Evolutionary conservation across 2,329 filamentous ascomycete genomes (phyloP), one percentile per base, ranked within the genome.

Genomic region (Teratosphaeria epicoccoides): DNA sequence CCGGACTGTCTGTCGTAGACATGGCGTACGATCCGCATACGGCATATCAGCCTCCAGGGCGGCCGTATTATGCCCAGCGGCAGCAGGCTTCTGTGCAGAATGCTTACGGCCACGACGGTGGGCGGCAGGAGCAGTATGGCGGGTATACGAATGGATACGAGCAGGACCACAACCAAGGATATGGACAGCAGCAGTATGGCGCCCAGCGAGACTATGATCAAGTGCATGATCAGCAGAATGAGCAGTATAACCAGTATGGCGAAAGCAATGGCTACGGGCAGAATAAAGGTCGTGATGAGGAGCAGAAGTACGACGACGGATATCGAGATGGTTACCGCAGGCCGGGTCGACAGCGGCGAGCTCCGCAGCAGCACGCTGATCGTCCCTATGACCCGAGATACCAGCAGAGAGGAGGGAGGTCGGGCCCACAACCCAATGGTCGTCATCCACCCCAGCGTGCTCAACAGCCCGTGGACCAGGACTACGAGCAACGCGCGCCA

Each of bases 291-390:
- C 46, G 46, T 26, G 14, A 43, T 6, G 37, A 46, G 47, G 49
- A 55, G 43, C 24, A 52, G 46, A 37, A 46, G 43, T 26, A 49
- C 45, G 68, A 66, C 61, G 62, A 66, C 33, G 58, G 67, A 26
- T 65, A 59, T 51, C 59, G 61, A 26, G 60, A 62, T n/a, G n/a
- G n/a, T n/a, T n/a, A n/a, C n/a, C n/a, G 51, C 37, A 49, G 46
- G 48, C 50, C 11, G 47, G n/a, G n/a, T n/a, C 33, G 33, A 17
- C 33, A 40, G 17, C 28, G 25, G 11, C 28, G 14, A 14, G 28
- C 29, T 14, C 28, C 29, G 20, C 29, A 40, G 23, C 43, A 25
- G 47, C 46, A 12, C 11, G 11, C 20, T 33, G 52, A 49, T 22
- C 52, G 53, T 28, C 37, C 49, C 4, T 48, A 49, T 46, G 61